Conservation (phyloP, 2,329 filamentous ascomycete genomes). For the Colletotrichum orbiculare region DNA sequence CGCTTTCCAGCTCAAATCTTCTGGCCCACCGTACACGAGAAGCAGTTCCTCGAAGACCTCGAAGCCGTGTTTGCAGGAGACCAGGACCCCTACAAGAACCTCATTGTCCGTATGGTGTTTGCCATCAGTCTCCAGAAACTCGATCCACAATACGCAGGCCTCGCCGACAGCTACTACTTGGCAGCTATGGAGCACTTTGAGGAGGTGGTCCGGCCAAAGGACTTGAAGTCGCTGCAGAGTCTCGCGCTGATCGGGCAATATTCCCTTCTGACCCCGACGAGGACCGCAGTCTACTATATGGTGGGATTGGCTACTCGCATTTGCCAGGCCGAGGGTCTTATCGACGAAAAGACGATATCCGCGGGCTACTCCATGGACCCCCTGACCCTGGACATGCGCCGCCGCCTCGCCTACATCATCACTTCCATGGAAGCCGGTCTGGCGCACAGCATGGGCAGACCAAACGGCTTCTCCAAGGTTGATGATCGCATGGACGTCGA, state of each 20-base stretch:
- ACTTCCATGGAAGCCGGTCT: constrained; percentile 90
- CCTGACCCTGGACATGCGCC: constrained; percentile 87
- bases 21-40: constrained; percentile 88
- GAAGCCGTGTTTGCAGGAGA: constrained; percentile 84
- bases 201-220: constrained; percentile 85
- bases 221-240: constrained; percentile 90
- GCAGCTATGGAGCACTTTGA: constrained; percentile 89
- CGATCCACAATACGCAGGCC: constrained; percentile 87
- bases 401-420: constrained; percentile 88
- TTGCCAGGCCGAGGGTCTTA: constrained; percentile 87
- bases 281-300: constrained; percentile 93
- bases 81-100: constrained; percentile 84
- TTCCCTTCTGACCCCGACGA: constrained; percentile 89
- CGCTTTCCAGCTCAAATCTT: constrained; percentile 79
- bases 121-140: constrained; percentile 96
- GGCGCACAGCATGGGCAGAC: constrained; percentile 87
- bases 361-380: constrained; percentile 72
- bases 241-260: constrained; percentile 89
- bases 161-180: constrained; percentile 95
- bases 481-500: constrained; percentile 86
- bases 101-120: constrained; percentile 89
- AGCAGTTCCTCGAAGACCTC: constrained; percentile 78
- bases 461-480: constrained; percentile 84
- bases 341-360: constrained; percentile 88
- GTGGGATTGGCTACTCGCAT: constrained; percentile 89